Base-by-base conservation (phyloP, 2,329 filamentous ascomycete genomes). In the Dryadomyces sulphureus region DNA sequence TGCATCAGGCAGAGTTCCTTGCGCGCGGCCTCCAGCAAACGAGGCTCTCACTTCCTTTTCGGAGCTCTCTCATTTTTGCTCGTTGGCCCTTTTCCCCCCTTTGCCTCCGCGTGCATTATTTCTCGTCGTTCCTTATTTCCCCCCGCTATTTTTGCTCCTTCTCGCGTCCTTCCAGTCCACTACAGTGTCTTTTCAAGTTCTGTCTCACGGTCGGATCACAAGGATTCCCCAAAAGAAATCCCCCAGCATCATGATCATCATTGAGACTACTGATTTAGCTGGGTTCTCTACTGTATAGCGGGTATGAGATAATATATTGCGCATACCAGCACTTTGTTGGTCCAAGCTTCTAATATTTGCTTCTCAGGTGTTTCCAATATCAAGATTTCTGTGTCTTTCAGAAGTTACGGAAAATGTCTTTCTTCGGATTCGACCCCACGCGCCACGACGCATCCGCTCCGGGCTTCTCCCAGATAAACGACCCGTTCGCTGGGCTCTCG, bases 401-500 rank as follows among this genome's bases (percentile, higher is more conserved):
- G 19, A 14, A 12, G 27, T 38, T 4, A 39, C 16, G 5, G 25
- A 63, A 53, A 54, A 92, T 94, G 89, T 89, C 88, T 30, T 94
- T 94, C 71, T 94, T 94, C 65, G 85, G 86, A 54, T 89, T 93
- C 64, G 82, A 93, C 60, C 71, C 81, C 48, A 73, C 72, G 52
- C 74, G 75, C 54, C 83, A 88, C 59, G 78, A 84, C 55, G 65
- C 70, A 55, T 69, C 73, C 46, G 81, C 80, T 34, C 77, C 83
- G 45, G 87, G 88, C 59, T 96, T 96, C 65, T 81, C 87, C 56
- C 82, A 88, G 61, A 64, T 73, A 50, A 75, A 84, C 55, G 88
- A 98, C 64, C 87, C 90, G 35, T 96, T 96, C 63, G 87, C 85
- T 53, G 81, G 84, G 48, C 76, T 95, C 48, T 80, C 84, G 48